Conservation (phyloP, 805 yeast species). For the Hanseniaspora jakobsenii region DNA sequence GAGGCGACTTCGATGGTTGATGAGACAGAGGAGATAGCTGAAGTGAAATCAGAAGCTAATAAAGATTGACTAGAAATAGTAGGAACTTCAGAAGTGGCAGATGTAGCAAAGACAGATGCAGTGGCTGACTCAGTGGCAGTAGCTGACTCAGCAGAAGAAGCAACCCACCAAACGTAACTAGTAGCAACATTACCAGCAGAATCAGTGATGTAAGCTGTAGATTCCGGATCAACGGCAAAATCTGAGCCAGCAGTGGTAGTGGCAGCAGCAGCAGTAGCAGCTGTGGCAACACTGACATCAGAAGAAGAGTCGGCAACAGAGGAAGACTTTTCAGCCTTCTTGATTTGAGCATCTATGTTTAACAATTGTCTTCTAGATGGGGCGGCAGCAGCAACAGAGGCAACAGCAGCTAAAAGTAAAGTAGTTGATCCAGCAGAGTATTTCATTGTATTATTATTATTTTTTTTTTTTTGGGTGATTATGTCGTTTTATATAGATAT, state of each 20-base stretch:
- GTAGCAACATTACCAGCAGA: slow-evolving; percentile 1
- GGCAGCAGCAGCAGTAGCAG: neutral
- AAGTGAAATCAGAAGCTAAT: neutral
- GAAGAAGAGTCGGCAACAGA: neutral
- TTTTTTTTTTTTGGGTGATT: neutral
- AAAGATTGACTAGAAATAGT: neutral
- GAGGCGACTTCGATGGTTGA: no score
- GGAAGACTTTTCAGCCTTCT: neutral
- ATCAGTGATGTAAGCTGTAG: slow-evolving; percentile 2
- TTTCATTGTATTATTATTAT: slow-evolving; percentile 5
- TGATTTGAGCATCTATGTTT: slow-evolving; percentile 5
- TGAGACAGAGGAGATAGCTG: neutral
- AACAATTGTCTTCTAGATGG: slow-evolving; percentile 1
- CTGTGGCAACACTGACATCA: neutral
- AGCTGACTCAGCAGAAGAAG: neutral
- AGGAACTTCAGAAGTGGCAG: neutral
- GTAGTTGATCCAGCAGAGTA: slow-evolving; percentile 4
- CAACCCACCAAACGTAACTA: slow-evolving; percentile 10
- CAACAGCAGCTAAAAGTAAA: slow-evolving; percentile 5
- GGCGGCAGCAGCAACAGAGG: neutral
- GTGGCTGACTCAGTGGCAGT: neutral
- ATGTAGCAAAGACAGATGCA: neutral
- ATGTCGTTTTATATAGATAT: neutral
- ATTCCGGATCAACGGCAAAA: neutral
- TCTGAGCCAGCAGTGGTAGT: neutral